A percentile compares a stretch with the other conserved stretches of the same genome.
Evolutionary conservation across 768 basidiomycete species (phyloP).

Genomic region (Mycena vitilis): DNA sequence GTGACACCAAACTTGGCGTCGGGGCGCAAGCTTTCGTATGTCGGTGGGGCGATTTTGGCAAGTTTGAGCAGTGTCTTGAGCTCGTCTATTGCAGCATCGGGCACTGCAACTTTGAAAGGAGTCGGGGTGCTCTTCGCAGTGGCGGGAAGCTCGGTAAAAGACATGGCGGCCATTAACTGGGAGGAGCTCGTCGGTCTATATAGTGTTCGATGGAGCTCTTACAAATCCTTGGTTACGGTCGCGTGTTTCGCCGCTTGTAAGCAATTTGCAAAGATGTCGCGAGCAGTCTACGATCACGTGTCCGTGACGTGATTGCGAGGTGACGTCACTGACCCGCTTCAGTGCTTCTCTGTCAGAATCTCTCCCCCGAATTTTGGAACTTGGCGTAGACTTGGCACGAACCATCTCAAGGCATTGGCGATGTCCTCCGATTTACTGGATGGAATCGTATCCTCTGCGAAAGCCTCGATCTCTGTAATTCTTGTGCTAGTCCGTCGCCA

Average conservation of each 20-base stretch:
- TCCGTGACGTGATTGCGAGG: no score
- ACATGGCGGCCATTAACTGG: not conserved
- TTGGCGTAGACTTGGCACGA: no score
- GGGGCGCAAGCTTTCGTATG: constrained; percentile 6
- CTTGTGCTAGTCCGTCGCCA: constrained; percentile 24
- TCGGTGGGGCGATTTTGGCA: constrained; percentile 4
- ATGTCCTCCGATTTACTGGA: constrained; percentile 26
- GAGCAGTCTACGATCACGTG: no score
- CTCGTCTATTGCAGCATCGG: constrained; percentile 15
- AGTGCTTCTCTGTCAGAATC: no score
- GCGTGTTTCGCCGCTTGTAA: no score
- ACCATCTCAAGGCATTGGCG: not conserved
- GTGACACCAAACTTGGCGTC: constrained; percentile 10
- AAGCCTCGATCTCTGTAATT: constrained; percentile 31
- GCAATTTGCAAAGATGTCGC: no score
- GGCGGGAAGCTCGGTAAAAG: constrained; percentile 1
- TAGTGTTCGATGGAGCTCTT: no score
- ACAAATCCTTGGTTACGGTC: no score
- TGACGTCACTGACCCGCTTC: no score
- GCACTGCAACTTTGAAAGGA: constrained; percentile 10
- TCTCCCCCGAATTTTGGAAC: no score
- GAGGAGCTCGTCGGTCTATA: no score
- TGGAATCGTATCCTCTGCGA: constrained; percentile 27
- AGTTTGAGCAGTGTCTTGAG: constrained; percentile 7
- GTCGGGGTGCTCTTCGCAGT: not conserved